Percentiles rank a stretch among this genome's conserved stretches.
phyloP scores from a whole-genome alignment of 352 stramenopile species.

The Pythium brachiatum region DNA sequence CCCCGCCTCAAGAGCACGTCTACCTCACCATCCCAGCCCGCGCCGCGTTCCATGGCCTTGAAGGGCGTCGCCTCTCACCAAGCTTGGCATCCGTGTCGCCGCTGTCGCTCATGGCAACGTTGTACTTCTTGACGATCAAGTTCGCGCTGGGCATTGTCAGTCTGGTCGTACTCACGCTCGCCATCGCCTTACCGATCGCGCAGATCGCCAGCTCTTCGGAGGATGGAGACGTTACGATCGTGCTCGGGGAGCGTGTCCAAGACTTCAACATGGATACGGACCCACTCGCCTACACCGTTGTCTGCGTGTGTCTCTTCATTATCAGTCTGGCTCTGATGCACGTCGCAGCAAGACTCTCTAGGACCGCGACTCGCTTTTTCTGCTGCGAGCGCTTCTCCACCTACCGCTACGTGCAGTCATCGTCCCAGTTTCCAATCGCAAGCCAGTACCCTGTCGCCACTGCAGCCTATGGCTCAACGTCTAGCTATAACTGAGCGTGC shows the following conservation, averaged over 20 bases:
- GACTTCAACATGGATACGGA: slow-evolving; percentile 34
- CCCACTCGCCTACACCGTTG: slow-evolving; percentile 39
- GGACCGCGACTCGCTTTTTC: slow-evolving; percentile 61
- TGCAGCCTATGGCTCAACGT: slow-evolving; percentile 21
- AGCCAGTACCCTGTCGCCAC: slow-evolving; percentile 24
- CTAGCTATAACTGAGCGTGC: slow-evolving; percentile 12
- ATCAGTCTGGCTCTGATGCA: slow-evolving; percentile 56
- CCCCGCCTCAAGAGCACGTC: slow-evolving; percentile 41
- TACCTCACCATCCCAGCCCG: slow-evolving; percentile 39
- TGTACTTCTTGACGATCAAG: slow-evolving; percentile 73
- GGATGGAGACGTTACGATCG: slow-evolving; percentile 19
- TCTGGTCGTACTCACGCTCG: slow-evolving; percentile 31
- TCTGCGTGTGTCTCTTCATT: slow-evolving; percentile 42
- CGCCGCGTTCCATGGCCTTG: slow-evolving; percentile 33
- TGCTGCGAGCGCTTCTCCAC: slow-evolving; percentile 62
- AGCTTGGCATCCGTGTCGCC: slow-evolving; percentile 53
- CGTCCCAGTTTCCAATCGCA: slow-evolving; percentile 22
- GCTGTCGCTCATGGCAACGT: slow-evolving; percentile 46
- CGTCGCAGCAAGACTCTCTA: slow-evolving; percentile 38
- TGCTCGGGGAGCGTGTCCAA: slow-evolving; percentile 27
- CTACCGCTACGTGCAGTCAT: slow-evolving; percentile 44
- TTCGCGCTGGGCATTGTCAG: slow-evolving; percentile 53
- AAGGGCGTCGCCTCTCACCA: slow-evolving; percentile 43
- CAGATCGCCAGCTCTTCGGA: slow-evolving; percentile 21
- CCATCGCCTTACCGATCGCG: slow-evolving; percentile 30